These are phyloP conservation scores for Echium plantagineum DNA, from an alignment of 257 asterid species.

Conservation along the genomic window DNA sequence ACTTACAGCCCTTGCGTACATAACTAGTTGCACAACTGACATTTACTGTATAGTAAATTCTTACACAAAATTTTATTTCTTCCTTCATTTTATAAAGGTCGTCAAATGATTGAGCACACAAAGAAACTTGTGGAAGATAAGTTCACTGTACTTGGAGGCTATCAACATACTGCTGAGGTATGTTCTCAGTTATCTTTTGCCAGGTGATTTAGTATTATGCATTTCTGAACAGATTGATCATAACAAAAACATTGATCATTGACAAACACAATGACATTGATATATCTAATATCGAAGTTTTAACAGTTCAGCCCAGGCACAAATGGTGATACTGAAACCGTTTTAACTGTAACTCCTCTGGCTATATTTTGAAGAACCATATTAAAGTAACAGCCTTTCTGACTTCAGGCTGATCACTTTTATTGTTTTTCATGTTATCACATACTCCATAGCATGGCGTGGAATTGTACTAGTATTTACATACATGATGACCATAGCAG, in stretches of 20 bases:
- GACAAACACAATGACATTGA: not conserved
- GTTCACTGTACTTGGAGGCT: conserved; percentile 70
- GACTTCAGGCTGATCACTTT: not conserved
- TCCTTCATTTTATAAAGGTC: conserved; percentile 37
- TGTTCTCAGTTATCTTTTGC: not conserved
- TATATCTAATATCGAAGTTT: too few relatives aligned
- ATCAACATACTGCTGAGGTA: conserved; percentile 91
- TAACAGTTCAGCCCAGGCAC: not conserved
- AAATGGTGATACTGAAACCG: not conserved
- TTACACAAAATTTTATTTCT: not conserved
- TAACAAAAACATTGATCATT: too few relatives aligned
- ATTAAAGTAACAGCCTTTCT: not conserved
- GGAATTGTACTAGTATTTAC: not conserved
- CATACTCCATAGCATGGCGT: not conserved
- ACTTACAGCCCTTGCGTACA: not conserved
- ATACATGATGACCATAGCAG: not conserved
- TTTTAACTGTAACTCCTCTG: not conserved
- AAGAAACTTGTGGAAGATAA: conserved; percentile 91
- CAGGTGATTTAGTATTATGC: not conserved
- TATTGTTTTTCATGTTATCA: not conserved
- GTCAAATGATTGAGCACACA: conserved; percentile 98
- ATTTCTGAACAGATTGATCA: not conserved
- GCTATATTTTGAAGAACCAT: not conserved
- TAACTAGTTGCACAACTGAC: not conserved
- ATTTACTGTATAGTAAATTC: not conserved